Evolutionary conservation across 2,329 filamentous ascomycete genomes (phyloP).

Genomic region (Ceratocystis cubensis): DNA sequence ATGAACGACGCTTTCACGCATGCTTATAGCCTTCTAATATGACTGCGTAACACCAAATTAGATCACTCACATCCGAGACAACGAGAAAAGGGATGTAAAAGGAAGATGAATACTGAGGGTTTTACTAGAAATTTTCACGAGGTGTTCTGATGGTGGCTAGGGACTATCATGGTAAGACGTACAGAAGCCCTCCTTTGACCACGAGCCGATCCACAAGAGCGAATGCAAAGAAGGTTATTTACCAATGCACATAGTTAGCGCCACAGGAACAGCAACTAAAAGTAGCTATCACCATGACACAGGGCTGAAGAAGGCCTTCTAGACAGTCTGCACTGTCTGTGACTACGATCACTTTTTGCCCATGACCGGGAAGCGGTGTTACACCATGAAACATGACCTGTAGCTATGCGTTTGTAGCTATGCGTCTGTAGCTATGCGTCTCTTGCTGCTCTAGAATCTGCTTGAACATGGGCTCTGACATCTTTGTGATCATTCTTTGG

Average conservation of each 20-base stretch:
- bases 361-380: neutral
- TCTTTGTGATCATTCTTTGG: neutral
- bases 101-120: no score
- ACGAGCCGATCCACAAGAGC: no score
- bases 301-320: neutral
- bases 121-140: neutral
- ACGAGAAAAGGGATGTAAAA: no score
- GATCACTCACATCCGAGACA: neutral
- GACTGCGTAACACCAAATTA: neutral
- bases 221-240: no score
- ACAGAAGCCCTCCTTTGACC: neutral
- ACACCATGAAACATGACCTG: neutral
- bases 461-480: neutral
- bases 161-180: neutral
- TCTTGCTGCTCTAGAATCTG: neutral
- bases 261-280: no score
- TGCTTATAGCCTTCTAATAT: neutral
- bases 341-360: neutral
- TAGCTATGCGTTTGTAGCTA: neutral
- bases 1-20: neutral
- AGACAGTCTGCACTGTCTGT: no score
- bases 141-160: neutral
- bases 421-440: neutral
- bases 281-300: neutral
- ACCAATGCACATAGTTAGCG: no score